phyloP scores from a whole-genome alignment of 495 filamentous ascomycete genomes.

The Trichoderma gamsii region DNA sequence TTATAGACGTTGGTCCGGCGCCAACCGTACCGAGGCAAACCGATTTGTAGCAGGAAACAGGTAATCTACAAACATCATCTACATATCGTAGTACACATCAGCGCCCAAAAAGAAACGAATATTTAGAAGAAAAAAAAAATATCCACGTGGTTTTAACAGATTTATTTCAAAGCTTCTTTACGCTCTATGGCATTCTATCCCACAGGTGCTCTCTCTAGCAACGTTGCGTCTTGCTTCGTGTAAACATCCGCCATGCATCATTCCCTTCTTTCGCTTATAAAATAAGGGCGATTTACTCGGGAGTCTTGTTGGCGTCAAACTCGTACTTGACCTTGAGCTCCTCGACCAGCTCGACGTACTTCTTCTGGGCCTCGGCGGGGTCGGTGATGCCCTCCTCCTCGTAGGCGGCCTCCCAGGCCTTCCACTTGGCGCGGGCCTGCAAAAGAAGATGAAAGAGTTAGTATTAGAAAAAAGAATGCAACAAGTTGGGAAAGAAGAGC shows the following conservation, averaged over 20 bases:
- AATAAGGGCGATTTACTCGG: conserved; percentile 30
- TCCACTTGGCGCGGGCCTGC: conserved; percentile 73
- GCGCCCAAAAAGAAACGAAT: background rate
- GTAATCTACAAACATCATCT: no score
- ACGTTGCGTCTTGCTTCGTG: background rate
- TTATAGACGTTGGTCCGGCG: no score
- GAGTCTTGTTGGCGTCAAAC: conserved; percentile 48
- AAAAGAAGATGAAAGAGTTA: background rate
- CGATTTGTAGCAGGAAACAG: no score
- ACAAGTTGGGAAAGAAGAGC: conserved; percentile 22
- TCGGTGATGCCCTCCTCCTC: conserved; percentile 48
- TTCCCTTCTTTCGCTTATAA: background rate
- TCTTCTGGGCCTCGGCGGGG: conserved; percentile 57
- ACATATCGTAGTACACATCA: background rate
- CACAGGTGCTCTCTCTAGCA: background rate
- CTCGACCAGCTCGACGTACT: conserved; percentile 69
- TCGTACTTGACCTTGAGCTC: conserved; percentile 62
- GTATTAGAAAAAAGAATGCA: conserved; percentile 51
- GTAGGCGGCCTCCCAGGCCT: conserved; percentile 61
- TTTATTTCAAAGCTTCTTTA: background rate
- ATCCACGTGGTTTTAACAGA: background rate
- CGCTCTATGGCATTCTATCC: conserved; percentile 1
- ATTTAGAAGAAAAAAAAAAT: background rate
- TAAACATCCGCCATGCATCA: background rate
- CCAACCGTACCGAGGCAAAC: no score